These are phyloP conservation scores for Gossypium schwendimanii DNA, from an alignment of 441 rosid genomes.

Conservation along the genomic window DNA sequence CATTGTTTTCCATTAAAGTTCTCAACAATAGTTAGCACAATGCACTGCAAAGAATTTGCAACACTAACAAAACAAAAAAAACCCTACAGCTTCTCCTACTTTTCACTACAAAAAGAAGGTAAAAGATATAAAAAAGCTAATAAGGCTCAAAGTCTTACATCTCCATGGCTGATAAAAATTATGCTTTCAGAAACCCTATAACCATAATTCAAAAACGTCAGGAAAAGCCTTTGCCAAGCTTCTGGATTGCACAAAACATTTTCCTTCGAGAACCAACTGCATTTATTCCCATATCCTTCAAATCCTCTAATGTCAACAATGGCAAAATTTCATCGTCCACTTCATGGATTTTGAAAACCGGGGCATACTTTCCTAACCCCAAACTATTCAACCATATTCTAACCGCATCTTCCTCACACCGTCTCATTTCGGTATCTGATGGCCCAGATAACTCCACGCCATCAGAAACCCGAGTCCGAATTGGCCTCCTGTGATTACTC, in stretches of 20 bases:
- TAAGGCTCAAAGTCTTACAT: constrained; percentile 23
- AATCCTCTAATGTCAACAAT: constrained; percentile 88
- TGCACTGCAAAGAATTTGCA: constrained; percentile 15
- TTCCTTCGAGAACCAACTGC: constrained; percentile 95
- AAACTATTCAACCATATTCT: constrained; percentile 75
- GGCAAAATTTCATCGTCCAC: constrained; percentile 92
- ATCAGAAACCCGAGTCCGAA: constrained; percentile 26
- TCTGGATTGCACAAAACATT: constrained; percentile 81
- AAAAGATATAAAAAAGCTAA: background rate
- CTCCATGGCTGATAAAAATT: constrained; percentile 30
- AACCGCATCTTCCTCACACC: constrained; percentile 55
- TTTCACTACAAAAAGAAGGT: background rate
- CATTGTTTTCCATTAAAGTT: constrained; percentile 9
- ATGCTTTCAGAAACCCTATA: constrained; percentile 8
- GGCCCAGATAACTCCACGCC: constrained; percentile 52
- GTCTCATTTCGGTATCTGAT: constrained; percentile 38
- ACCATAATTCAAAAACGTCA: constrained; percentile 23
- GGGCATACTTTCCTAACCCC: constrained; percentile 80
- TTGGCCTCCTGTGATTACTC: constrained; percentile 23
- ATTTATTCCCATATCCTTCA: constrained; percentile 94
- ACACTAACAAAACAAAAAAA: background rate
- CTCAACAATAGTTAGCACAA: constrained; percentile 12
- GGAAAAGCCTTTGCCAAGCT: constrained; percentile 80
- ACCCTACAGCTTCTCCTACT: constrained; percentile 21
- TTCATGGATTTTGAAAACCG: constrained; percentile 85